phyloP scores from a whole-genome alignment of 148 eudicot genomes.

The Rhododendron ferrugineum region DNA sequence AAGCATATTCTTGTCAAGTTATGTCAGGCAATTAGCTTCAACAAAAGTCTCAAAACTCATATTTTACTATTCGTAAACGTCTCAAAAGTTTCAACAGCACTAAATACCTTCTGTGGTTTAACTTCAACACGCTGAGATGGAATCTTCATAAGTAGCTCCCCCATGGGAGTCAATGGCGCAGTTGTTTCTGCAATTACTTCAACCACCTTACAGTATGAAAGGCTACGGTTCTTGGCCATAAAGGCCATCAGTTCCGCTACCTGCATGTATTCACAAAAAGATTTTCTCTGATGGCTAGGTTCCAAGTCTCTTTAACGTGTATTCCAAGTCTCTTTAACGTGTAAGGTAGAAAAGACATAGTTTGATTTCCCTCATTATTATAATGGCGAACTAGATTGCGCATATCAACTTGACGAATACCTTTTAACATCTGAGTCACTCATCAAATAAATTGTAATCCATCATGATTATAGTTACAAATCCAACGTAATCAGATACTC shows the following conservation, averaged over 20 bases:
- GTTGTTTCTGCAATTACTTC: slow-evolving; percentile 92
- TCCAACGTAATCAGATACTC: background rate
- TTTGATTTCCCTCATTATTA: background rate
- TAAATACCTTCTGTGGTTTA: slow-evolving; percentile 31
- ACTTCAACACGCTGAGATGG: slow-evolving; percentile 53
- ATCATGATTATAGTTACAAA: background rate
- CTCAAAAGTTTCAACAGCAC: background rate
- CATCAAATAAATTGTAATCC: background rate
- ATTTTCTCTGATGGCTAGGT: background rate
- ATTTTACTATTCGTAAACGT: background rate
- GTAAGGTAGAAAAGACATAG: background rate
- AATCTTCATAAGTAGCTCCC: slow-evolving; percentile 60
- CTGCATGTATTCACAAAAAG: slow-evolving; percentile 26
- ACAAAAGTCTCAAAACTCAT: background rate
- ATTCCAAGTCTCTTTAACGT: background rate
- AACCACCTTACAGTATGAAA: slow-evolving; percentile 76
- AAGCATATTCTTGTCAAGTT: background rate
- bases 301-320: background rate
- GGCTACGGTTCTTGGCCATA: slow-evolving; percentile 63
- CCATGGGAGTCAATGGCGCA: slow-evolving; percentile 72
- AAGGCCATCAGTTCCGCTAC: slow-evolving; percentile 85
- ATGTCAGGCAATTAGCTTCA: background rate
- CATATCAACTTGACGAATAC: background rate
- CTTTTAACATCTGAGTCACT: background rate
- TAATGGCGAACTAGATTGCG: background rate